Percentiles rank a stretch among this genome's conserved stretches.
Evolutionary conservation across 1,139 yeast genomes (phyloP).

Genomic region (Eremothecium cymbalariae): DNA sequence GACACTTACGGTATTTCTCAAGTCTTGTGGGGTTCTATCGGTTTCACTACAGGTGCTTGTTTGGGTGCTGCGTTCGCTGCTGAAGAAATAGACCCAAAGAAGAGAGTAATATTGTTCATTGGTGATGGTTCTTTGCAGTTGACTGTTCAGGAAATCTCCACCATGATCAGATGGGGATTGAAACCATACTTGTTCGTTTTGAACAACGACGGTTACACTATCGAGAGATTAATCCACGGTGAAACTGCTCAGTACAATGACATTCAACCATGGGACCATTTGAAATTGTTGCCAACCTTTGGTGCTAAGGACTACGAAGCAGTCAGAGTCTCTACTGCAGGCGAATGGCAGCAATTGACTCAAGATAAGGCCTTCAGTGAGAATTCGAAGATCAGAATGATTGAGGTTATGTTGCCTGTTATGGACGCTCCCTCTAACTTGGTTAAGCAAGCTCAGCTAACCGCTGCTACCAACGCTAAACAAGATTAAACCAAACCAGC

Average conservation of each 20-base stretch:
- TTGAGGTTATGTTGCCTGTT: constrained; percentile 71
- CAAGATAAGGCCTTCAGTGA: constrained; percentile 42
- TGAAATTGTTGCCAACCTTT: constrained; percentile 58
- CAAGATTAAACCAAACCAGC: constrained; percentile 25
- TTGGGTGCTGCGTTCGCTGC: constrained; percentile 83
- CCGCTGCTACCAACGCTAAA: constrained; percentile 55
- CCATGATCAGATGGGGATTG: constrained; percentile 72
- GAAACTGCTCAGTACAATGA: constrained; percentile 67
- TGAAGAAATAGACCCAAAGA: constrained; percentile 57
- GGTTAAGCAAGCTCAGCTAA: constrained; percentile 66
- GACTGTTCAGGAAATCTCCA: constrained; percentile 80
- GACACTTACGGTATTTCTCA: constrained; percentile 73
- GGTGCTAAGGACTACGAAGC: constrained; percentile 50
- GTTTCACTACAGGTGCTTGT: constrained; percentile 78
- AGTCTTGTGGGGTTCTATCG: constrained; percentile 87
- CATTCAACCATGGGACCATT: constrained; percentile 77
- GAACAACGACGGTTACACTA: constrained; percentile 84
- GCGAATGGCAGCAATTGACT: constrained; percentile 58
- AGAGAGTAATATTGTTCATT: constrained; percentile 71
- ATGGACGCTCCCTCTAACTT: constrained; percentile 77
- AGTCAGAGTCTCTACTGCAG: constrained; percentile 51
- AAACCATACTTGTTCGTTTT: constrained; percentile 75
- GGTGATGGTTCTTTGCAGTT: constrained; percentile 90
- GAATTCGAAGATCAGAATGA: constrained; percentile 54
- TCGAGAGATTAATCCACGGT: constrained; percentile 84